Evolutionary conservation across 2,329 filamentous ascomycete genomes (phyloP), one percentile per base, ranked within the genome.

Genomic region (Aspergillus uvarum): DNA sequence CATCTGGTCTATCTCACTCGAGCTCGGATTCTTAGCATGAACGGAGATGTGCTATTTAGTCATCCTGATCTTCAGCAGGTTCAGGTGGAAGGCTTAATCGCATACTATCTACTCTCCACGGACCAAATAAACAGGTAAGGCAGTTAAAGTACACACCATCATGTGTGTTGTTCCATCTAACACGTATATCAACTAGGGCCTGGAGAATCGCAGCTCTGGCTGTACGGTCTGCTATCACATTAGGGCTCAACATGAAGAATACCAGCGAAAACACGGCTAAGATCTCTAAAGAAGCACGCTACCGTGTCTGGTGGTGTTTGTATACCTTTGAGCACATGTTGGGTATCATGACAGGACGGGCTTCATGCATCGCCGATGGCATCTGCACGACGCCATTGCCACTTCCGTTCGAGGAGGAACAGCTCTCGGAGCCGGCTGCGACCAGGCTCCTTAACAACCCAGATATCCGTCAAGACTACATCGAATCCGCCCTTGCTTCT

Each of bases 61-160:
- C 75, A 79, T 48, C 77, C 77, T 24, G 77, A 80, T 69, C 71
- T 80, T 31, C 77, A 80, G 60, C 76, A 79, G 62, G 77, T 80
- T 8, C 79, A 81, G 63, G 73, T 80, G 5, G 72, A 78, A 55
- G 76, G 72, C 29, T 62, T 80, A 50, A 75, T 77, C 57, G 71
- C 76, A n/a, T 78, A 79, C 55, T 80, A 80, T 59, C 67, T 80
- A 19, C 66, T 80, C 38, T 67, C 75, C 16, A 74, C 72, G 4
- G 72, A 76, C 63, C 79, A 80, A 63, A 76, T 80, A 19, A 80
- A 81, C 49, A 68, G 78, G 77, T 79, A 66, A 64, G 73, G 49
- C 11, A 16, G 19, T 21, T 26, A 22, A 12, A 55, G 1, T 32
- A 21, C 26, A 31, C 44, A 7, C 21, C n/a, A 22, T 19, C 24